Percentiles rank a stretch among this genome's conserved stretches.
These are phyloP conservation scores for Phoma herbarum DNA, from an alignment of 2,329 filamentous ascomycete species.

Conservation along the genomic window DNA sequence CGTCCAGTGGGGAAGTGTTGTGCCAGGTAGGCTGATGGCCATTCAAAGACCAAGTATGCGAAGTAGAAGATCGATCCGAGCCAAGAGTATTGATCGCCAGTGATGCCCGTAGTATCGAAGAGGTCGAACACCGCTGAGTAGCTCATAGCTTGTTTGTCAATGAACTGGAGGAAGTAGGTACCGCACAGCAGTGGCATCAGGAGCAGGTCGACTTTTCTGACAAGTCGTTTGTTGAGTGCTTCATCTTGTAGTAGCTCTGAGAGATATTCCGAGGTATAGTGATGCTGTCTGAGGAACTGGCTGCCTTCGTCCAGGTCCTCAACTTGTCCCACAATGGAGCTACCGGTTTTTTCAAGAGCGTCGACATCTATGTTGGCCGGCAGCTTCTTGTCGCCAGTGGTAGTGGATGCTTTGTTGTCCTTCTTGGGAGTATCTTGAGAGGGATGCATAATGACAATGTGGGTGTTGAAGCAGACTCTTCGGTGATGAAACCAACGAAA, in stretches of 20 bases:
- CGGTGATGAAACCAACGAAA: neutral
- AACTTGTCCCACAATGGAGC: constrained; percentile 33
- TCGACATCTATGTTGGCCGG: neutral
- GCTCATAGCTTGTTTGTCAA: constrained; percentile 64
- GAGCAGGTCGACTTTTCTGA: constrained; percentile 60
- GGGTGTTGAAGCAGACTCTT: neutral
- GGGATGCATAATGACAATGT: neutral
- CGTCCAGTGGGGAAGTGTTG: constrained; percentile 47
- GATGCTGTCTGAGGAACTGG: constrained; percentile 60
- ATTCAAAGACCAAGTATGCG: constrained; percentile 41
- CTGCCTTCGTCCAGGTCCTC: constrained; percentile 59
- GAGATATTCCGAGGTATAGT: constrained; percentile 55
- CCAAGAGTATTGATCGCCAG: constrained; percentile 61
- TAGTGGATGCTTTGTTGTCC: neutral
- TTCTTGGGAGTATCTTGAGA: neutral
- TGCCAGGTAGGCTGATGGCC: constrained; percentile 34
- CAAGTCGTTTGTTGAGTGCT: constrained; percentile 41
- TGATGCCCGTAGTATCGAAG: constrained; percentile 60
- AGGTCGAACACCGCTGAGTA: constrained; percentile 67
- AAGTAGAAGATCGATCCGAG: constrained; percentile 65
- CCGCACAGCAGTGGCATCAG: constrained; percentile 62
- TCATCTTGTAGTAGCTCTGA: constrained; percentile 58
- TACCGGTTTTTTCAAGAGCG: neutral
- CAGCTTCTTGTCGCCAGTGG: neutral
- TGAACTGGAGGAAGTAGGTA: constrained; percentile 63